These are phyloP conservation scores for Coleophoma eucalyptorum DNA, from an alignment of 2,329 filamentous ascomycete species.

Conservation along the genomic window DNA sequence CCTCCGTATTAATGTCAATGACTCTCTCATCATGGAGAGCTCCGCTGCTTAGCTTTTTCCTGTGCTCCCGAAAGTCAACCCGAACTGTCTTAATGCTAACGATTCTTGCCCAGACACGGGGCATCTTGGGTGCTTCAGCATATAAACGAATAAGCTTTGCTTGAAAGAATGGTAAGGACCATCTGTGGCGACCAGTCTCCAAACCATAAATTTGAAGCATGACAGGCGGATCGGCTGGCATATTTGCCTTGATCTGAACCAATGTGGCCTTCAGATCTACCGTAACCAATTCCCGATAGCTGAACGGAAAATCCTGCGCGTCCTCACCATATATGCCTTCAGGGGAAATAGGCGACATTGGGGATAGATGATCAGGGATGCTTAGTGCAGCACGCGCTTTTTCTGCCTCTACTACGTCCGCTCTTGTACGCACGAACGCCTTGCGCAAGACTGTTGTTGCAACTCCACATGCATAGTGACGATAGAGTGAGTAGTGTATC, in stretches of 20 bases:
- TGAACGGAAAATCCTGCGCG: constrained; percentile 20
- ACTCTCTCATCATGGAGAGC: constrained; percentile 69
- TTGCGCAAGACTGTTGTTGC: constrained; percentile 71
- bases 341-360: constrained; percentile 15
- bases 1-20: constrained; percentile 80
- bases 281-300: constrained; percentile 63
- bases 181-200: constrained; percentile 80
- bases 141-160: constrained; percentile 80
- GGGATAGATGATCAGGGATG: constrained; percentile 19
- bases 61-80: constrained; percentile 75
- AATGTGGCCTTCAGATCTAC: constrained; percentile 79
- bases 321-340: constrained; percentile 16
- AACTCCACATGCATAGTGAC: constrained; percentile 85
- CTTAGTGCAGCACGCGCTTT: constrained; percentile 24
- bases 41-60: constrained; percentile 59
- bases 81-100: constrained; percentile 79
- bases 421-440: constrained; percentile 57
- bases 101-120: constrained; percentile 79
- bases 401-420: constrained; percentile 38
- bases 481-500: constrained; percentile 87
- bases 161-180: constrained; percentile 77
- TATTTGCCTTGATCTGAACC: constrained; percentile 81
- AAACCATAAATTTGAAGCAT: constrained; percentile 86
- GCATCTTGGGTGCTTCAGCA: constrained; percentile 80
- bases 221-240: constrained; percentile 85